Base-by-base conservation (phyloP, 371 early-diverging fungal species). In the Zychaea mexicana region DNA sequence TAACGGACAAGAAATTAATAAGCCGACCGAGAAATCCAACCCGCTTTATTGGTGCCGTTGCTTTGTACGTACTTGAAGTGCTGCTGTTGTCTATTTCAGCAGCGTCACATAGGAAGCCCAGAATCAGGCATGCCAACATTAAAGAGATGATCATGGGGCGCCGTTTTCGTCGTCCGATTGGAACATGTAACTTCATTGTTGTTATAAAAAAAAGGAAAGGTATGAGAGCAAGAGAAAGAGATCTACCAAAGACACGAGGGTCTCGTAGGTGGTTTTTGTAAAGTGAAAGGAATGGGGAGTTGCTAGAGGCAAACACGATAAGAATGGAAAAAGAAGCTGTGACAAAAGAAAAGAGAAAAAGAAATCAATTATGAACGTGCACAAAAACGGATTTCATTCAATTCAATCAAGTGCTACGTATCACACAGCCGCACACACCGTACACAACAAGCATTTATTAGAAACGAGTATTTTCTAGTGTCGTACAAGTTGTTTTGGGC, bases 121-220 rank as follows among this genome's bases (percentile, higher is more conserved):
- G 28, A 30, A 58, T 38, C 39, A 58, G 39, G 45, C 59, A 58
- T 58, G 59, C 45, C 28, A 58, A 54, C 30, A 39, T 17, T 13
- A 57, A 27, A 38, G 49, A 13, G 49, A 49, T 49, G 49, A 49
- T 2, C 49, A 49, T 19, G 21, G 49, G 22, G 7, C n/a, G 3
- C 24, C 22, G 6, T 49, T 22, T 49, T 49, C 49, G 49, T 24
- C 49, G 49, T 13, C 46, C n/a, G n/a, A 49, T 17, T 49, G 22
- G 26, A 22, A 21, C 21, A n/a, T 49, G n/a, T 36, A 36, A 15
- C 7, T 36, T 36, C 49, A 49, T 49, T 19, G 24, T 49, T 49
- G 4, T 42, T 22, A 49, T 45, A 19, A 10, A 24, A 8, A 17
- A 49, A 49, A 24, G 49, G 49, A 49, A 42, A 42, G 42, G 42